Evolutionary conservation across 495 filamentous ascomycete genomes (phyloP).

Genomic region (Xeromyces bisporus): DNA sequence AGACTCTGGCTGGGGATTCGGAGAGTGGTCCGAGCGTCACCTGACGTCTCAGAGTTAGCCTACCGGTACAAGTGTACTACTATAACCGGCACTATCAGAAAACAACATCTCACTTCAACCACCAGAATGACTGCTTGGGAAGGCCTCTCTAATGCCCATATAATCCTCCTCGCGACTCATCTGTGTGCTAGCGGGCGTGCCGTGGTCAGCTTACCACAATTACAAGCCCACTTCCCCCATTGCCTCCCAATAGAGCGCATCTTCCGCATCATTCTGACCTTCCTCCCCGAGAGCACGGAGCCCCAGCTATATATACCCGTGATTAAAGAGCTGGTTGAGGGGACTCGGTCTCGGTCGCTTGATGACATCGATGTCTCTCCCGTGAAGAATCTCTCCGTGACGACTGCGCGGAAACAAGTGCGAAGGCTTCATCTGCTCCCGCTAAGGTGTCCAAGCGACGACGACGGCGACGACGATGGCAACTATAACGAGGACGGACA

Average conservation of each 20-base stretch:
- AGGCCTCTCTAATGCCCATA: constrained; percentile 29
- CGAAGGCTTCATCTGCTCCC: constrained; percentile 53
- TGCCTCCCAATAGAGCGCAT: constrained; percentile 49
- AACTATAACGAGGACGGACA: constrained; percentile 14
- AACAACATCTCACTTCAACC: neutral
- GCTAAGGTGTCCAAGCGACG: constrained; percentile 32
- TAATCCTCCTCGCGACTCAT: constrained; percentile 30
- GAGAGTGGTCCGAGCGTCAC: constrained; percentile 23
- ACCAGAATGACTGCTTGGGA: constrained; percentile 24
- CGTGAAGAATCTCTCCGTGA: constrained; percentile 44
- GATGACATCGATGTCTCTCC: constrained; percentile 37
- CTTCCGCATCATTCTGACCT: constrained; percentile 69
- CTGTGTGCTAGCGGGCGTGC: constrained; percentile 36
- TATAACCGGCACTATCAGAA: neutral
- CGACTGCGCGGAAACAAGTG: constrained; percentile 49
- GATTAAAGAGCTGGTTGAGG: constrained; percentile 36
- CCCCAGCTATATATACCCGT: constrained; percentile 47
- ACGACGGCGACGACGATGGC: constrained; percentile 18
- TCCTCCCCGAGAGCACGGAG: constrained; percentile 58
- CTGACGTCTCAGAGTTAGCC: constrained; percentile 7
- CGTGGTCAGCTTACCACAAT: constrained; percentile 40
- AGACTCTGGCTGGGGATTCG: constrained; percentile 13
- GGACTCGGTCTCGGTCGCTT: constrained; percentile 14
- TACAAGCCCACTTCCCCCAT: constrained; percentile 41
- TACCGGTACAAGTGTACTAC: neutral